These are phyloP conservation scores for Pseudocercospora fuligena DNA, from an alignment of 2,329 filamentous ascomycete genomes.

Conservation along the genomic window DNA sequence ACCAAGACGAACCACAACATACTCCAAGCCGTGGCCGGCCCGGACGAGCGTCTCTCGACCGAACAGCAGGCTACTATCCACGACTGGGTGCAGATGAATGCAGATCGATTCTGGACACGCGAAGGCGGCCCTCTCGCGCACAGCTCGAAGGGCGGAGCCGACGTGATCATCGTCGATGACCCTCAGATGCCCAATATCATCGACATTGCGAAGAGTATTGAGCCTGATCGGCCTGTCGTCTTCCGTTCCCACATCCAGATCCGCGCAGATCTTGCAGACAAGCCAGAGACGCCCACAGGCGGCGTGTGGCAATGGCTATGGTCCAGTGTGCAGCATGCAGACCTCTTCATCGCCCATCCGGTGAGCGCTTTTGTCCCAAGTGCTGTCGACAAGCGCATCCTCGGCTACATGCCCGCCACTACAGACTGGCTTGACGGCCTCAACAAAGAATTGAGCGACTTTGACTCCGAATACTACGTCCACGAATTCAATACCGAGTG, in stretches of 20 bases:
- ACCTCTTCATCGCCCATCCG: constrained; percentile 83
- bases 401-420: constrained; percentile 77
- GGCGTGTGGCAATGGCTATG: constrained; percentile 79
- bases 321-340: constrained; percentile 70
- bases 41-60: constrained; percentile 65
- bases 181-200: constrained; percentile 84
- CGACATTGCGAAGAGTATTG: constrained; percentile 71
- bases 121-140: constrained; percentile 69
- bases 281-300: constrained; percentile 67
- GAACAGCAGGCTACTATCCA: constrained; percentile 68
- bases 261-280: constrained; percentile 68
- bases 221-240: constrained; percentile 75
- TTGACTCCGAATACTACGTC: constrained; percentile 74
- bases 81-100: constrained; percentile 75
- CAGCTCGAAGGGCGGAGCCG: constrained; percentile 71
- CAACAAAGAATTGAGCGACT: constrained; percentile 74
- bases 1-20: constrained; percentile 92
- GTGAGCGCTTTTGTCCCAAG: constrained; percentile 75
- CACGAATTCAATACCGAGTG: constrained; percentile 72
- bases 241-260: constrained; percentile 86
- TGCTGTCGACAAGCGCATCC: constrained; percentile 67
- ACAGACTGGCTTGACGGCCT: constrained; percentile 85
- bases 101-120: constrained; percentile 73
- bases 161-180: constrained; percentile 79
- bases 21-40: constrained; percentile 74